A percentile compares a stretch with the other conserved stretches of the same genome.
Conservation (phyloP, 495 filamentous ascomycete genomes). For the Patellaria atrata region DNA sequence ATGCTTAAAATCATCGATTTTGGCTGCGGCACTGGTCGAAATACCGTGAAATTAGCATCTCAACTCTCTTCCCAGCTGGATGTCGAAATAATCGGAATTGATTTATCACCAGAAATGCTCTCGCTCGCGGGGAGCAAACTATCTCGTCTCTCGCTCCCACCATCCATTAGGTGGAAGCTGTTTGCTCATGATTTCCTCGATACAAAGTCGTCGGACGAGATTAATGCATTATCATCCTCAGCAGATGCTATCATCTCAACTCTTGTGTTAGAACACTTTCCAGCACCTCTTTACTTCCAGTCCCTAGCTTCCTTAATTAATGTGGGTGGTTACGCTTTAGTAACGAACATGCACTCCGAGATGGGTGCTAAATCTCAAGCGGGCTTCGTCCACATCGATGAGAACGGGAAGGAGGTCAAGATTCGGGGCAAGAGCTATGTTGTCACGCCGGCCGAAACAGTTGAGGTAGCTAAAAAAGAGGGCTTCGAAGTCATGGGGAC, state of each 20-base stretch:
- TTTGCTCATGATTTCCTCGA: constrained; percentile 5
- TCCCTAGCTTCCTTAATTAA: constrained; percentile 34
- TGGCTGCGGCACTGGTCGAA: constrained; percentile 59
- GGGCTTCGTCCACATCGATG: constrained; percentile 44
- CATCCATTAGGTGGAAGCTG: constrained; percentile 16
- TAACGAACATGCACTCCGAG: constrained; percentile 63
- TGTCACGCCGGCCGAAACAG: constrained; percentile 40
- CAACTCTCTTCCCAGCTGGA: constrained; percentile 9
- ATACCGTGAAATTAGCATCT: constrained; percentile 42
- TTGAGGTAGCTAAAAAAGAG: constrained; percentile 36
- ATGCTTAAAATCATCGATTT: constrained; percentile 38
- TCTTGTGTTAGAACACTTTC: constrained; percentile 56
- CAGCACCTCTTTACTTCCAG: constrained; percentile 41
- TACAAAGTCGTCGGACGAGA: constrained; percentile 8
- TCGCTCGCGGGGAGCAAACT: constrained; percentile 31
- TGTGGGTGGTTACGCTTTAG: constrained; percentile 38
- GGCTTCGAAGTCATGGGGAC: constrained; percentile 38
- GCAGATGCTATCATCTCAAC: constrained; percentile 45
- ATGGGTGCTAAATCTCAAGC: constrained; percentile 53
- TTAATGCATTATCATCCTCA: constrained; percentile 5
- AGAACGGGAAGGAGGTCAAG: constrained; percentile 37
- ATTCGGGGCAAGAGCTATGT: constrained; percentile 48
- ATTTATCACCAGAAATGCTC: constrained; percentile 40
- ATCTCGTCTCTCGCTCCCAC: not conserved
- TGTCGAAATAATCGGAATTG: constrained; percentile 32